These are phyloP conservation scores for Colletotrichum incanum DNA, from an alignment of 2,329 filamentous ascomycete species.

Conservation along the genomic window DNA sequence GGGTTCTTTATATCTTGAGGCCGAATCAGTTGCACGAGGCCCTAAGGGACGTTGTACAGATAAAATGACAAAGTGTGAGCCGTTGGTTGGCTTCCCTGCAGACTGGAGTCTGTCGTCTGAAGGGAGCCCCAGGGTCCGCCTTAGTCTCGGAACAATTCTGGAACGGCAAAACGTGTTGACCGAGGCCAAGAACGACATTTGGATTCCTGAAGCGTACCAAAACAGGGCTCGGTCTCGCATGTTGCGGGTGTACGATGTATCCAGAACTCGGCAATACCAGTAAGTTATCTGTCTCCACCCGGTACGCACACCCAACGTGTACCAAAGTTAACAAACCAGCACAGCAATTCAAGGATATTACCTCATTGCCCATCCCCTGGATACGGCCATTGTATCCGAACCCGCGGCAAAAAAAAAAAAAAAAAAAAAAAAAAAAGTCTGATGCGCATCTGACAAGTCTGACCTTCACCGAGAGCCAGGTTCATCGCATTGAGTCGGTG, in stretches of 20 bases:
- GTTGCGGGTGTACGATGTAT: not conserved
- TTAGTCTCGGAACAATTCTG: not conserved
- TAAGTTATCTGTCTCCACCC: not conserved
- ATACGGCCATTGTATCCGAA: not conserved
- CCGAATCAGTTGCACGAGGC: too few relatives aligned
- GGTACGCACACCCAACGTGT: too few relatives aligned
- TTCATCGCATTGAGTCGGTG: conserved; percentile 40
- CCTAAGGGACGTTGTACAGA: too few relatives aligned
- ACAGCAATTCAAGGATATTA: too few relatives aligned
- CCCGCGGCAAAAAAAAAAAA: not conserved
- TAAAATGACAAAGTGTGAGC: not conserved
- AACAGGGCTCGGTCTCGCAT: not conserved
- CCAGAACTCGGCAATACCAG: not conserved
- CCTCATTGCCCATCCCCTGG: not conserved
- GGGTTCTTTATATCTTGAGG: too few relatives aligned
- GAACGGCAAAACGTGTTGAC: not conserved
- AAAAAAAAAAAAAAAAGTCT: not conserved
- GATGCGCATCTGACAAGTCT: not conserved
- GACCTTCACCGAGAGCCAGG: conserved; percentile 12
- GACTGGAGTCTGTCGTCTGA: not conserved
- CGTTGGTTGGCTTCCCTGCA: not conserved
- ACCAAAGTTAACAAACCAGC: too few relatives aligned
- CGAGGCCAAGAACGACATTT: not conserved
- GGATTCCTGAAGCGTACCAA: not conserved
- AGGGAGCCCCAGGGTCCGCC: not conserved